Conservation (phyloP, 2,329 filamentous ascomycete genomes). For the Pezizomycotina sp. region DNA sequence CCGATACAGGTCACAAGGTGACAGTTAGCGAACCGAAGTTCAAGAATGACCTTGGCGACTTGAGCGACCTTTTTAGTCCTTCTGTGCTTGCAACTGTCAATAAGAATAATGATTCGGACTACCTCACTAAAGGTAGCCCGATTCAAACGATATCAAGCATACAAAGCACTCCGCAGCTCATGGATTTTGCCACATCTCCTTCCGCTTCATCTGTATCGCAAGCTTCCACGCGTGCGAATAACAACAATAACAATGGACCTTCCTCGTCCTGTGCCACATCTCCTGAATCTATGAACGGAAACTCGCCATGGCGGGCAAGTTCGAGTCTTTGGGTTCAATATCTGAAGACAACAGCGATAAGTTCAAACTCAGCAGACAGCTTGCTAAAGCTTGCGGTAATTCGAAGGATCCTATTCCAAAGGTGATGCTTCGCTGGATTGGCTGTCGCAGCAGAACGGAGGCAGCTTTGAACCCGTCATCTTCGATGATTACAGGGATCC, state of each 20-base stretch:
- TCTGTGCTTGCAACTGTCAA: slow-evolving; percentile 35
- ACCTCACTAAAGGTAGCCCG: slow-evolving; percentile 31
- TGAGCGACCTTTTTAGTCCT: slow-evolving; percentile 41
- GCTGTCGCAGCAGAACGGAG: slow-evolving; percentile 45
- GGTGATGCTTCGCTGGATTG: slow-evolving; percentile 27
- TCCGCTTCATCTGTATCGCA: slow-evolving; percentile 38
- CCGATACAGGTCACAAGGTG: slow-evolving; percentile 14
- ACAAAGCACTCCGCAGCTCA: slow-evolving; percentile 23
- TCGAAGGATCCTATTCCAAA: slow-evolving; percentile 37
- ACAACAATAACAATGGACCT: slow-evolving; percentile 26
- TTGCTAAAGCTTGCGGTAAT: slow-evolving; percentile 40
- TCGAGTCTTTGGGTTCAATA: too few species aligned
- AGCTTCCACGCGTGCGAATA: slow-evolving; percentile 22
- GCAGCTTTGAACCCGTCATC: slow-evolving; percentile 64
- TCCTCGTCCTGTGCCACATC: slow-evolving; percentile 25
- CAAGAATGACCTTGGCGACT: slow-evolving; percentile 20
- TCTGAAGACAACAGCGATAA: slow-evolving; percentile 38
- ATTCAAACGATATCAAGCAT: slow-evolving; percentile 29
- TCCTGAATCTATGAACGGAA: slow-evolving; percentile 23
- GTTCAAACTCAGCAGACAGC: slow-evolving; percentile 40
- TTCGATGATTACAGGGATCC: slow-evolving; percentile 88
- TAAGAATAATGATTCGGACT: slow-evolving; percentile 30
- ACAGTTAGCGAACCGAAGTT: slow-evolving; percentile 16
- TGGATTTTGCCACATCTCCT: slow-evolving; percentile 33
- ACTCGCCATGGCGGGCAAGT: too few species aligned